Percentiles rank a stretch among this genome's conserved stretches.
These are phyloP conservation scores for Phaeosphaeriaceae sp. DNA, from an alignment of 2,329 filamentous ascomycete species.

Conservation along the genomic window DNA sequence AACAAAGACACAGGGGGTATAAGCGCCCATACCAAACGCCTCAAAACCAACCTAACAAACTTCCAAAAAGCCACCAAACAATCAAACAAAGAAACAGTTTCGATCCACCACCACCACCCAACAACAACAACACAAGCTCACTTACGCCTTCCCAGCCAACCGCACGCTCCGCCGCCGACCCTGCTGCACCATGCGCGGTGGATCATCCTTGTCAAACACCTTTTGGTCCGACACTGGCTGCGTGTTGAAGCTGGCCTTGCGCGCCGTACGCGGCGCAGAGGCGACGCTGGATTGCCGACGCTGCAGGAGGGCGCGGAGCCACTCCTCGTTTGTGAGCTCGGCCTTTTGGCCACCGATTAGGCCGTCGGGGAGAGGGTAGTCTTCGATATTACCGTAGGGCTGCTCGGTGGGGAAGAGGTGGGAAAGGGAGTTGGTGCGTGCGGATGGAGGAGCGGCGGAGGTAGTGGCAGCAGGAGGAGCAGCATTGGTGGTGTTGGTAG, in stretches of 20 bases:
- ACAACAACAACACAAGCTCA: background rate
- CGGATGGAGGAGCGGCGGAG: background rate
- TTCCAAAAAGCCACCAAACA: background rate
- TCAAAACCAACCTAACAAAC: background rate
- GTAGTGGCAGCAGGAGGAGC: too few species aligned
- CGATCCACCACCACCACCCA: background rate
- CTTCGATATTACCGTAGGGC: background rate
- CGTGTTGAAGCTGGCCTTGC: constrained; percentile 17
- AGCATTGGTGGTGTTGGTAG: too few species aligned
- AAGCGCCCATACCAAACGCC: background rate
- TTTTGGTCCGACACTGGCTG: constrained; percentile 24
- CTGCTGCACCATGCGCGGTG: constrained; percentile 8
- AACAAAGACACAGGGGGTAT: background rate
- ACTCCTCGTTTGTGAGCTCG: background rate
- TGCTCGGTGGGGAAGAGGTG: background rate
- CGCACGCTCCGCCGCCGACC: constrained; percentile 1
- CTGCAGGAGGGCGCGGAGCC: too few species aligned
- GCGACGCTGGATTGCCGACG: background rate
- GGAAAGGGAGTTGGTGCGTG: background rate
- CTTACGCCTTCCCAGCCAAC: constrained; percentile 1
- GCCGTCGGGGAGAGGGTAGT: background rate
- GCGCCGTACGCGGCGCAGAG: background rate
- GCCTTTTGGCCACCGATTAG: too few species aligned
- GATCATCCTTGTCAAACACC: constrained; percentile 19
- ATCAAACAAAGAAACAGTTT: background rate